Percentiles rank a stretch among this genome's conserved stretches.
Evolutionary conservation across 2,329 filamentous ascomycete species (phyloP).

Genomic region (Pseudocercospora cruenta): DNA sequence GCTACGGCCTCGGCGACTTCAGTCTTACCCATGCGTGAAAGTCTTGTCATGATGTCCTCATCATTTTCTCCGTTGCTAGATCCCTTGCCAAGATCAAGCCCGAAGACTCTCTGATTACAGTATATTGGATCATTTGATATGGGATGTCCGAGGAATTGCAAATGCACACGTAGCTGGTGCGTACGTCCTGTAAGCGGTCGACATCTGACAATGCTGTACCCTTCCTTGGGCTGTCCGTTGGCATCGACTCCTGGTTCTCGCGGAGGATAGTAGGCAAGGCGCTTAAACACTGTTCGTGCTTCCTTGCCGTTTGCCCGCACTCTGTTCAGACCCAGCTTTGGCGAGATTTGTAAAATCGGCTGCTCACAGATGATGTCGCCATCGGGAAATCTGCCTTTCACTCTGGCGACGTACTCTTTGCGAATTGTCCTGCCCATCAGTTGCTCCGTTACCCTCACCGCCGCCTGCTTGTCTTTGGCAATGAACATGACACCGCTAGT

Average conservation of each 20-base stretch:
- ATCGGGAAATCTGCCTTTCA: conserved; percentile 88
- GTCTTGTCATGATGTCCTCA: conserved; percentile 83
- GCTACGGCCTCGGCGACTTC: conserved; percentile 88
- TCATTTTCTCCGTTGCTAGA: conserved; percentile 74
- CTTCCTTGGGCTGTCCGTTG: conserved; percentile 42
- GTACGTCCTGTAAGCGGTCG: conserved; percentile 91
- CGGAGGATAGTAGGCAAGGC: conserved; percentile 83
- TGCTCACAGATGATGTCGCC: conserved; percentile 91
- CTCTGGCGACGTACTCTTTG: conserved; percentile 93
- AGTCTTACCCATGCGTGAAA: conserved; percentile 90
- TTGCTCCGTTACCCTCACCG: conserved; percentile 74
- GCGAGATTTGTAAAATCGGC: conserved; percentile 90
- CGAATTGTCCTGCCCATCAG: conserved; percentile 80
- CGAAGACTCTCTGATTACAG: conserved; percentile 91
- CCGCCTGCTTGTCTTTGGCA: conserved; percentile 80
- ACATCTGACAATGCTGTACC: conserved; percentile 94
- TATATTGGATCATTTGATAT: conserved; percentile 99
- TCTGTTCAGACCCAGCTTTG: conserved; percentile 90
- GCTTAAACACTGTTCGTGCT: conserved; percentile 87
- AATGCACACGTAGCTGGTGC: conserved; percentile 90
- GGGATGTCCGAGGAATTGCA: conserved; percentile 91
- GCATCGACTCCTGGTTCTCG: conserved; percentile 21
- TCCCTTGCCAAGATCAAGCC: conserved; percentile 70
- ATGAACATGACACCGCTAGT: conserved; percentile 99
- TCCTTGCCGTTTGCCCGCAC: conserved; percentile 92